Evolutionary conservation across 2,329 filamentous ascomycete genomes (phyloP), one percentile per base, ranked within the genome.

Genomic region (Nothophaeocryptopus gaeumannii): DNA sequence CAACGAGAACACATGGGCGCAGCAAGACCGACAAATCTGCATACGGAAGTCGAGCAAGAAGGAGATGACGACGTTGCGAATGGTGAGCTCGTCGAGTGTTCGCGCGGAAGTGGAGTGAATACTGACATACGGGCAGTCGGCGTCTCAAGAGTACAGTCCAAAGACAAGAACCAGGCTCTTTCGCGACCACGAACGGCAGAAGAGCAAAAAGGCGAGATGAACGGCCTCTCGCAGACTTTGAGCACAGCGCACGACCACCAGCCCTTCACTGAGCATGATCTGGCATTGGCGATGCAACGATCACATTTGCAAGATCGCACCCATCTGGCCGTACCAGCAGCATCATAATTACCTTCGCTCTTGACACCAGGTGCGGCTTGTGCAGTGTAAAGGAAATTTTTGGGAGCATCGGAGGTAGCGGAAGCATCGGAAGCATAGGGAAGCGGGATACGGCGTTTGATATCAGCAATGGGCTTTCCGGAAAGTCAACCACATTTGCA

Each of bases 11-110:
- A 53, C 37, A 52, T 55, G 39, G 46, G 51, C 16, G 59, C 58
- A 5, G 62, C 62, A 15, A 47, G 55, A 16, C 52, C 60, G 16
- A 62, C 62, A 36, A 56, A 55, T 14, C 51, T 68, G 29, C 63
- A 61, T 34, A 61, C 67, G 4, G 69, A 72, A 52, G 63, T 67
- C 20, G 71, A 72, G 53, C 69, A 71, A 45, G 70, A 71, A 8
- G 72, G 70, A 20, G 72, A 76, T 55, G 73, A 76, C 49, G 72
- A 74, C 55, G 69, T 75, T 31, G 63, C 65, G 8, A 75, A 75
- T 70, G 73, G 73, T 76, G 54, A 58, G 69, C 67, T 26, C 11
- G 2, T 20, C 15, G 32, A 50, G 44, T 34, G 26, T 20, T n/a
- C 9, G 26, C 36, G 12, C 12, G 15, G 8, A 10, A n/a, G 2